phyloP scores from a whole-genome alignment of 169 alveolate species.

The Theileria orientalis region DNA sequence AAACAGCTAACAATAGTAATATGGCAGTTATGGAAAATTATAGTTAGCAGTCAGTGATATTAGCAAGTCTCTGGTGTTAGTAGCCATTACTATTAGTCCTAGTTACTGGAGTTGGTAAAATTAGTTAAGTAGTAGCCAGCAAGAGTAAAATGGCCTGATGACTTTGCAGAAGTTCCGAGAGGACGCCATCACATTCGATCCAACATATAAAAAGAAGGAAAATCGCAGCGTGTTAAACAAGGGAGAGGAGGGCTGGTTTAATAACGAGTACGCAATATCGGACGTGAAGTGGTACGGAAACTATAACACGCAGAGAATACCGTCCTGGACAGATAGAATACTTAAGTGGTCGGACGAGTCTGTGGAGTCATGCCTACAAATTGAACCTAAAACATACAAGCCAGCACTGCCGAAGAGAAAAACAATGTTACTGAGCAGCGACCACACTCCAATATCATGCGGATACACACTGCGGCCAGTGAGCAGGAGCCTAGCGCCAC shows the following conservation, averaged over 20 bases:
- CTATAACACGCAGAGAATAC: conserved; percentile 71
- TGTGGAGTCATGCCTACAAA: conserved; percentile 60
- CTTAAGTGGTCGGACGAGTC: conserved; percentile 74
- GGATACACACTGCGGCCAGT: conserved; percentile 65
- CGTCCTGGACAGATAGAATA: conserved; percentile 82
- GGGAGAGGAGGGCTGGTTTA: conserved; percentile 69
- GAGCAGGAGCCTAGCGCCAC: conserved; percentile 8
- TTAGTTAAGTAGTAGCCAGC: background rate
- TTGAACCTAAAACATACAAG: conserved; percentile 65
- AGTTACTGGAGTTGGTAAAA: too few relatives aligned
- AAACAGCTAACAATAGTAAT: too few relatives aligned
- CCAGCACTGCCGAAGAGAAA: conserved; percentile 58
- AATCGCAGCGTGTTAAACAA: conserved; percentile 72
- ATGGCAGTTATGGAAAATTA: too few relatives aligned
- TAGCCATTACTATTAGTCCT: too few relatives aligned
- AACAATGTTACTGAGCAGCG: conserved; percentile 71
- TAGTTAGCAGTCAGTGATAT: too few relatives aligned
- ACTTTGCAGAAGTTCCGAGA: conserved; percentile 73
- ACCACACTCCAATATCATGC: conserved; percentile 76
- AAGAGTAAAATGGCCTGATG: background rate
- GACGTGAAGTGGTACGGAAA: conserved; percentile 82
- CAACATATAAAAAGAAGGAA: conserved; percentile 81
- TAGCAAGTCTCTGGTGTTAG: too few relatives aligned
- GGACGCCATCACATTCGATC: conserved; percentile 73
- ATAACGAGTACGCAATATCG: conserved; percentile 73